A percentile compares a stretch with the other conserved stretches of the same genome.
These are phyloP conservation scores for Sporothrix curviconia DNA, from an alignment of 2,329 filamentous ascomycete species.

Conservation along the genomic window DNA sequence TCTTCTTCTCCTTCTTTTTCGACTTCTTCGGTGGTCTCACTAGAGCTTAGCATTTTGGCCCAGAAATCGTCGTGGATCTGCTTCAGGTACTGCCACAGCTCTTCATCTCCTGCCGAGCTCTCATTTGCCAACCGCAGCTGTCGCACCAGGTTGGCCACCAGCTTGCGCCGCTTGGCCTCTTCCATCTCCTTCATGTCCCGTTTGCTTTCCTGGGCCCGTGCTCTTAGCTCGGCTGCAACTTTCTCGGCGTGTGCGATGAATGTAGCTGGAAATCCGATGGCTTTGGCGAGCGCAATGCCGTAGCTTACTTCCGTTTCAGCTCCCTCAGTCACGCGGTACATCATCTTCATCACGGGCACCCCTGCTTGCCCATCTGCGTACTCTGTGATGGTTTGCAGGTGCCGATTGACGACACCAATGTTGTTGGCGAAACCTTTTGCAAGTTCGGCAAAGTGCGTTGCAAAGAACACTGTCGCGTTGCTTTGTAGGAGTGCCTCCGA, in stretches of 20 bases:
- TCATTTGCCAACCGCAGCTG: conserved; percentile 39
- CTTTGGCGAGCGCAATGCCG: conserved; percentile 71
- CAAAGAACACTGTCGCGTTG: conserved; percentile 79
- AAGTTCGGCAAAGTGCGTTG: conserved; percentile 84
- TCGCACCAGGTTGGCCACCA: conserved; percentile 69
- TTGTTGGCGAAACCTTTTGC: conserved; percentile 68
- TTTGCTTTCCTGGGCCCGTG: conserved; percentile 44
- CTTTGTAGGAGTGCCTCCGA: conserved; percentile 80
- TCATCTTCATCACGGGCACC: conserved; percentile 66
- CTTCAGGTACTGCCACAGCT: conserved; percentile 57
- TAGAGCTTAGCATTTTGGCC: conserved; percentile 54
- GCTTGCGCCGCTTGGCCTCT: conserved; percentile 53
- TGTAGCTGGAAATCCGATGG: conserved; percentile 62
- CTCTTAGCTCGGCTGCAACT: conserved; percentile 57
- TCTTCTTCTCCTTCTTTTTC: neutral
- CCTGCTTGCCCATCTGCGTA: conserved; percentile 29
- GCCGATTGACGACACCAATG: conserved; percentile 73
- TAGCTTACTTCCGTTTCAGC: conserved; percentile 68
- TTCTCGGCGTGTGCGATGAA: conserved; percentile 63
- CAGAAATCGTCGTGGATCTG: conserved; percentile 71
- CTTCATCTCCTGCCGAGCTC: conserved; percentile 57
- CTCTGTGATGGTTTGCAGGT: conserved; percentile 64
- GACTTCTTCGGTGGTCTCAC: conserved; percentile 37
- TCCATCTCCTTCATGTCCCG: conserved; percentile 26
- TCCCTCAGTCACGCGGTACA: conserved; percentile 75